A percentile compares a stretch with the other conserved stretches of the same genome.
Conservation (phyloP, 208 protist species). For the Herpetomonas muscarum region DNA sequence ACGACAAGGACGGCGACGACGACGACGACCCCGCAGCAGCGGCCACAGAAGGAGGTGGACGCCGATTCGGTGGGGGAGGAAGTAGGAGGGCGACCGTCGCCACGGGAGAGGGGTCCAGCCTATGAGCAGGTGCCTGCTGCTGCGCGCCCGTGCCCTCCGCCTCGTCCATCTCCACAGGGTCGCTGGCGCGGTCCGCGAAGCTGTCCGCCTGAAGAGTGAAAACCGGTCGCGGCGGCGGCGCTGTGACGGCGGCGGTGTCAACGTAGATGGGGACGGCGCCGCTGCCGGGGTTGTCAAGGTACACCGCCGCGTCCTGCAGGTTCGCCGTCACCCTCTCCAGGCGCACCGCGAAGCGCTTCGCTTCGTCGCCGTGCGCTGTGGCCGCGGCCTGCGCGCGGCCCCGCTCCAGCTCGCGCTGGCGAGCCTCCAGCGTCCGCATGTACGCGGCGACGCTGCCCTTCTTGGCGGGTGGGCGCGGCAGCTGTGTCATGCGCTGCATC, state of each 20-base stretch:
- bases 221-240: no score
- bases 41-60: no score
- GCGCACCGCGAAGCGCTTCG: slow-evolving; percentile 22
- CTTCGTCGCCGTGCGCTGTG: neutral
- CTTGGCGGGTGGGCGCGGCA: slow-evolving; percentile 22
- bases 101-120: no score
- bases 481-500: slow-evolving; percentile 28
- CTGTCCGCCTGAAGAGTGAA: no score
- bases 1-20: no score
- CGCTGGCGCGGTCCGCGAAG: no score
- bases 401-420: slow-evolving; percentile 21
- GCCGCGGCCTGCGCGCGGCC: slow-evolving; percentile 6
- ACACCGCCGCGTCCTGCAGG: slow-evolving; percentile 26
- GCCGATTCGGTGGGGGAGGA: no score
- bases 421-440: slow-evolving; percentile 18
- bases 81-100: no score
- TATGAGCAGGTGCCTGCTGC: no score
- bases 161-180: no score
- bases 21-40: no score
- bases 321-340: slow-evolving; percentile 20
- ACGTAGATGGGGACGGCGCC: slow-evolving; percentile 6
- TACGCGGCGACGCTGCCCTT: slow-evolving; percentile 27
- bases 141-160: no score
- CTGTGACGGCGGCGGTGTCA: neutral
- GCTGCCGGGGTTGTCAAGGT: slow-evolving; percentile 6